phyloP scores from a whole-genome alignment of 768 basidiomycete genomes.

The Phaeotremella fagi region DNA sequence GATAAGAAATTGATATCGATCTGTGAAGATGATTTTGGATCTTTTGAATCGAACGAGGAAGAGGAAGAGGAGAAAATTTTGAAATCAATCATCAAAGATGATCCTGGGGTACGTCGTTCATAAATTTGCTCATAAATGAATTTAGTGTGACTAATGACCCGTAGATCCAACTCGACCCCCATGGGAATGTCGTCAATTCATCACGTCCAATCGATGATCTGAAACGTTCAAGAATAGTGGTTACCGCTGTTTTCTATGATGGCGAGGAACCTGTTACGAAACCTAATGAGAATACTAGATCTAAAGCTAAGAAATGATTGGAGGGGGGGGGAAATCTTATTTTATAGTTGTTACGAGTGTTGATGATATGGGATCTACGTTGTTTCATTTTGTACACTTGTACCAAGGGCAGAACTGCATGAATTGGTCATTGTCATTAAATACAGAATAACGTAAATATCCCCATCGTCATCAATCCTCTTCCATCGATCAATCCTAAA shows the following conservation, averaged over 20 bases:
- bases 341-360: too few species aligned
- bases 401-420: too few species aligned
- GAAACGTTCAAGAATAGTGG: conserved; percentile 30
- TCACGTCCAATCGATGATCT: conserved; percentile 22
- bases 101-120: conserved; percentile 3
- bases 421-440: too few species aligned
- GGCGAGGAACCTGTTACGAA: conserved; percentile 39
- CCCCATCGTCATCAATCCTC: too few species aligned
- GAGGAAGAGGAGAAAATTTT: too few species aligned
- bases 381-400: too few species aligned
- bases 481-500: too few species aligned
- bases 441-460: too few species aligned
- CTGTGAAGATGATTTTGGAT: conserved; percentile 15
- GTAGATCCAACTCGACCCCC: conserved; percentile 39
- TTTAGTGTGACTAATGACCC: too few species aligned
- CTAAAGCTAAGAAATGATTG: conserved; percentile 11
- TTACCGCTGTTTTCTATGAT: conserved; percentile 39
- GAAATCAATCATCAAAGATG: conserved; percentile 18
- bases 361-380: too few species aligned
- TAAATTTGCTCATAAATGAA: background rate
- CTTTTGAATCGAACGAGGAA: too few species aligned
- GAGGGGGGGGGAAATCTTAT: background rate
- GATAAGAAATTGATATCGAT: conserved; percentile 45
- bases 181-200: conserved; percentile 38
- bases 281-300: conserved; percentile 3